These are phyloP conservation scores for Penicillium janthinellum DNA, from an alignment of 2,329 filamentous ascomycete genomes.

Conservation along the genomic window DNA sequence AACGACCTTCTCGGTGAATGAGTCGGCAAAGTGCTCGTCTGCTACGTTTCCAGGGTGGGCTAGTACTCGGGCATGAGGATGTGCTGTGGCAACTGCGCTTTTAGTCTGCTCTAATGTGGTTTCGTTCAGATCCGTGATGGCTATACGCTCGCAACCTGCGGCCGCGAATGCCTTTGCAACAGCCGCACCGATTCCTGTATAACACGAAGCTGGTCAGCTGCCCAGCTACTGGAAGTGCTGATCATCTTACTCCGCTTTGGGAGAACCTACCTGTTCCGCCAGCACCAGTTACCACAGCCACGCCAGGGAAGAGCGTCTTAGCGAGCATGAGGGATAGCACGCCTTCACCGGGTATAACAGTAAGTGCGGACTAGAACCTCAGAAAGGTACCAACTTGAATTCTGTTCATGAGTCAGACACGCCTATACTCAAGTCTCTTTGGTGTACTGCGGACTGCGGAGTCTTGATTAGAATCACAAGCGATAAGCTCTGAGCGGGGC, in stretches of 20 bases:
- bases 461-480: background rate
- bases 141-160: slow-evolving; percentile 54
- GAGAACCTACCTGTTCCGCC: slow-evolving; percentile 48
- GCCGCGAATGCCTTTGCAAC: slow-evolving; percentile 54
- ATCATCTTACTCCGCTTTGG: slow-evolving; percentile 1
- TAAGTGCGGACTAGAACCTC: background rate
- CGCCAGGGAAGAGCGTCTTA: slow-evolving; percentile 44
- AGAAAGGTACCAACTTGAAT: background rate
- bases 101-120: slow-evolving; percentile 40
- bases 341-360: background rate
- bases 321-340: background rate
- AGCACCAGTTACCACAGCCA: slow-evolving; percentile 53
- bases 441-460: background rate
- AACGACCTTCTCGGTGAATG: slow-evolving; percentile 29
- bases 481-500: slow-evolving; percentile 4
- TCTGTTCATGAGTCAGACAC: background rate
- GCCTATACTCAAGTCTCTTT: background rate
- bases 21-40: slow-evolving; percentile 48
- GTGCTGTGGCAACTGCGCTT: slow-evolving; percentile 31
- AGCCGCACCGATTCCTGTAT: slow-evolving; percentile 59
- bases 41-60: slow-evolving; percentile 51
- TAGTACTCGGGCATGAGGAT: slow-evolving; percentile 40
- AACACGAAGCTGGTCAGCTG: background rate
- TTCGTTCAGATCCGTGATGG: slow-evolving; percentile 56
- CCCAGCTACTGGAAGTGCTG: background rate